Percentiles rank a stretch among this genome's conserved stretches.
These are phyloP conservation scores for Medicago ruthenica DNA, from an alignment of 306 rosid genomes.

Conservation along the genomic window DNA sequence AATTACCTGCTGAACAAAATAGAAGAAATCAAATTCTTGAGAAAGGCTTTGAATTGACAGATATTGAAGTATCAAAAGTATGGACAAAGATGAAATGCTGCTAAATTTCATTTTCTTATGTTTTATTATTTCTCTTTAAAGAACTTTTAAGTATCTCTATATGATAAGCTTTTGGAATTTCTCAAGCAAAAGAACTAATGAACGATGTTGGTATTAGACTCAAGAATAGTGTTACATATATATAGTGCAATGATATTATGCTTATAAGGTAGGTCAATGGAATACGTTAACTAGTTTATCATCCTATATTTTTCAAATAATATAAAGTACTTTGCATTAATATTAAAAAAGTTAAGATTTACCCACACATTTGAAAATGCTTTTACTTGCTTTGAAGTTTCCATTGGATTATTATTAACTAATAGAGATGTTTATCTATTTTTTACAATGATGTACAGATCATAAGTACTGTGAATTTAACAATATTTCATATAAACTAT, in stretches of 20 bases:
- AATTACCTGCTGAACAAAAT: conserved; percentile 81
- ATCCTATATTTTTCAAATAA: conserved; percentile 19
- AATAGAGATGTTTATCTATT: not conserved
- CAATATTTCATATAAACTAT: not conserved
- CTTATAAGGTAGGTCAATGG: conserved; percentile 39
- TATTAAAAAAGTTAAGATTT: not conserved
- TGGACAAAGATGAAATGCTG: conserved; percentile 39
- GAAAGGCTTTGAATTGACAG: conserved; percentile 58
- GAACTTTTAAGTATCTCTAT: not conserved
- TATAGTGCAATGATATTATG: conserved; percentile 28
- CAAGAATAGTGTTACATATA: conserved; percentile 9
- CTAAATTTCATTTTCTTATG: conserved; percentile 46
- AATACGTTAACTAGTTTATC: conserved; percentile 40
- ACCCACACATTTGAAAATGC: conserved; percentile 1
- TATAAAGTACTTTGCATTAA: conserved; percentile 7
- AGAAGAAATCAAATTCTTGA: conserved; percentile 77
- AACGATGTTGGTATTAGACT: conserved; percentile 36
- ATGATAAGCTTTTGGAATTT: conserved; percentile 21
- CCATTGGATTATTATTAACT: not conserved
- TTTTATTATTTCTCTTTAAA: not conserved
- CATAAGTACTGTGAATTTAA: not conserved
- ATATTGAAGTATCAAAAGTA: conserved; percentile 56
- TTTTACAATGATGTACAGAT: not conserved
- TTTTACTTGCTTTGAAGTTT: conserved; percentile 20
- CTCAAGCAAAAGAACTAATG: conserved; percentile 13